Percentiles rank a stretch among this genome's conserved stretches.
phyloP scores from a whole-genome alignment of 495 filamentous ascomycete species.

The Penicillium simplicissimum region DNA sequence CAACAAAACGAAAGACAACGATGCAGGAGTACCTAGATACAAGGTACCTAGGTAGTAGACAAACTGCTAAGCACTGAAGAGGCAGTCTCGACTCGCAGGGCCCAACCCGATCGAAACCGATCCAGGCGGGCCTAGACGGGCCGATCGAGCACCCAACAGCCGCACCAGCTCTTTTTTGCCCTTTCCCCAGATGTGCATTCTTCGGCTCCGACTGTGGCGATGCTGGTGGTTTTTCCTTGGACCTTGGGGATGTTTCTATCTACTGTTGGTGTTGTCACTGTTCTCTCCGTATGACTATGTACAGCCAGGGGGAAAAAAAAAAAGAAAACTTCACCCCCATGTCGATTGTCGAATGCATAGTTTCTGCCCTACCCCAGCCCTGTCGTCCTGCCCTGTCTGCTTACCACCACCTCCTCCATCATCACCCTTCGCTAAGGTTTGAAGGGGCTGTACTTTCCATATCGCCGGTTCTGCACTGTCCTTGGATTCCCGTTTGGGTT shows the following conservation, averaged over 20 bases:
- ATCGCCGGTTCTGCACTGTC: neutral
- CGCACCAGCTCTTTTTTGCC: neutral
- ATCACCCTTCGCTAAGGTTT: neutral
- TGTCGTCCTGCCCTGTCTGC: neutral
- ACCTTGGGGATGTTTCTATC: too few relatives aligned
- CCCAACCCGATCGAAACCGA: constrained; percentile 1
- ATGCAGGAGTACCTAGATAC: neutral
- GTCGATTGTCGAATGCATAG: neutral
- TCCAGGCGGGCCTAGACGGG: constrained; percentile 26
- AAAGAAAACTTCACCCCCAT: neutral
- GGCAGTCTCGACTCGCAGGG: neutral
- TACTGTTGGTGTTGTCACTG: too few relatives aligned
- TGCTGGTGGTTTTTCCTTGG: neutral
- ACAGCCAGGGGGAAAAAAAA: too few relatives aligned
- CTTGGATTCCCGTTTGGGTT: neutral
- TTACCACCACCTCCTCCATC: neutral
- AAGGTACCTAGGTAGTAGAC: neutral
- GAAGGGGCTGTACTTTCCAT: constrained; percentile 6
- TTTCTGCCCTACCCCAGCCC: neutral
- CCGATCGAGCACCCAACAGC: constrained; percentile 17
- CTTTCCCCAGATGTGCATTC: constrained; percentile 21
- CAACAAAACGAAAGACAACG: neutral
- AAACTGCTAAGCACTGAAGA: neutral
- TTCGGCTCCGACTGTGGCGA: constrained; percentile 21
- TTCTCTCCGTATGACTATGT: too few relatives aligned